Conservation (phyloP, 331 rosid species). For the Acacia pycnantha region DNA sequence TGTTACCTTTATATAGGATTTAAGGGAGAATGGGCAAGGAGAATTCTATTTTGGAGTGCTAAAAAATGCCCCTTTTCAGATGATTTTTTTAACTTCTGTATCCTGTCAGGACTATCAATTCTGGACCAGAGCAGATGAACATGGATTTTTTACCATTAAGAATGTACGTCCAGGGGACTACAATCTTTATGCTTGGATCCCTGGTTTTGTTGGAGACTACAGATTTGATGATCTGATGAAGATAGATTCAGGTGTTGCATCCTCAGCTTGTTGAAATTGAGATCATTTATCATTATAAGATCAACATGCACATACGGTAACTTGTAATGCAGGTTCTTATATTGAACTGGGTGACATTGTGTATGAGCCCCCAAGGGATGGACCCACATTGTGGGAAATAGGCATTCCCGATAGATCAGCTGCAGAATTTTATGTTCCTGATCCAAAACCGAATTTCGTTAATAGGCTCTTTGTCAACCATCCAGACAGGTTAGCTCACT, state of each 20-base stretch:
- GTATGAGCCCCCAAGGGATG: conserved; percentile 77
- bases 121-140: conserved; percentile 73
- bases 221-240: conserved; percentile 41
- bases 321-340: conserved; percentile 45
- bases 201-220: conserved; percentile 81
- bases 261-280: conserved; percentile 25
- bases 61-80: background rate
- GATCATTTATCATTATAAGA: conserved; percentile 7
- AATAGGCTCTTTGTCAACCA: conserved; percentile 68
- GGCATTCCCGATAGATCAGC: conserved; percentile 85
- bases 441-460: conserved; percentile 59
- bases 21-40: background rate
- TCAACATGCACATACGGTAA: conserved; percentile 23
- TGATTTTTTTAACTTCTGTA: conserved; percentile 15
- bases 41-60: conserved; percentile 10
- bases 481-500: conserved; percentile 71
- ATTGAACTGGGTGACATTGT: conserved; percentile 64
- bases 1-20: background rate
- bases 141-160: conserved; percentile 55
- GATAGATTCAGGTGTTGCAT: conserved; percentile 56
- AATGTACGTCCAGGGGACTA: conserved; percentile 60
- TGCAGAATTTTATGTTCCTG: conserved; percentile 73
- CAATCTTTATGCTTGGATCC: conserved; percentile 80
- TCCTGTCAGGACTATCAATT: conserved; percentile 68
- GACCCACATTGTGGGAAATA: conserved; percentile 90